Conservation (phyloP, 2,329 filamentous ascomycete species). For the Nigrospora oryzae region DNA sequence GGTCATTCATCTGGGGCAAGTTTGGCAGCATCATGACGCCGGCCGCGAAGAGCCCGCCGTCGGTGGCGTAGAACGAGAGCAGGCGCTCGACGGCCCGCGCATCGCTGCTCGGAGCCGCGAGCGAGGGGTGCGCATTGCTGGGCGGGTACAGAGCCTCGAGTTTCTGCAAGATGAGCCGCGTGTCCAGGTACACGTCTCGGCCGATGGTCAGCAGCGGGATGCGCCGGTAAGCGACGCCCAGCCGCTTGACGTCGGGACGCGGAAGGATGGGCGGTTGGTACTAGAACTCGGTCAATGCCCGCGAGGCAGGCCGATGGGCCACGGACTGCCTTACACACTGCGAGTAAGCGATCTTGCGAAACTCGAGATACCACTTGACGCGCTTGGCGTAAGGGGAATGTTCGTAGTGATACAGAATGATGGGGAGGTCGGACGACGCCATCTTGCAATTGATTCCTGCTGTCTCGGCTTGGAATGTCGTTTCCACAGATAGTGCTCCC, state of each 20-base stretch:
- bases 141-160: conserved; percentile 49
- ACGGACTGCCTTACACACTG: conserved; percentile 50
- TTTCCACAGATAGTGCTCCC: too few relatives aligned
- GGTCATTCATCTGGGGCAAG: conserved; percentile 45
- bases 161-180: conserved; percentile 57
- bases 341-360: conserved; percentile 56
- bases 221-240: conserved; percentile 60
- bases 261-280: conserved; percentile 59
- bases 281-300: conserved; percentile 24
- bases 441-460: background rate
- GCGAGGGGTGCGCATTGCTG: conserved; percentile 23
- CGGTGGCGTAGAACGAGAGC: conserved; percentile 47
- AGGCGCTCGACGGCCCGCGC: conserved; percentile 43
- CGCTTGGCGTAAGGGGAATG: conserved; percentile 57
- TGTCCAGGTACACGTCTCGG: conserved; percentile 61
- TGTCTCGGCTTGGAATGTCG: too few relatives aligned
- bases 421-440: conserved; percentile 17
- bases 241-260: conserved; percentile 51
- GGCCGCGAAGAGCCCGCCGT: conserved; percentile 47
- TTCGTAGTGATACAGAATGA: conserved; percentile 59
- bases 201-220: conserved; percentile 62
- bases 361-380: conserved; percentile 58
- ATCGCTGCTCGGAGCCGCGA: conserved; percentile 25
- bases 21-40: conserved; percentile 48
- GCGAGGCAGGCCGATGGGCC: background rate